Evolutionary conservation across 345 rosid species (phyloP), one percentile per base, ranked within the genome.

Genomic region (Dipteronia dyeriana): DNA sequence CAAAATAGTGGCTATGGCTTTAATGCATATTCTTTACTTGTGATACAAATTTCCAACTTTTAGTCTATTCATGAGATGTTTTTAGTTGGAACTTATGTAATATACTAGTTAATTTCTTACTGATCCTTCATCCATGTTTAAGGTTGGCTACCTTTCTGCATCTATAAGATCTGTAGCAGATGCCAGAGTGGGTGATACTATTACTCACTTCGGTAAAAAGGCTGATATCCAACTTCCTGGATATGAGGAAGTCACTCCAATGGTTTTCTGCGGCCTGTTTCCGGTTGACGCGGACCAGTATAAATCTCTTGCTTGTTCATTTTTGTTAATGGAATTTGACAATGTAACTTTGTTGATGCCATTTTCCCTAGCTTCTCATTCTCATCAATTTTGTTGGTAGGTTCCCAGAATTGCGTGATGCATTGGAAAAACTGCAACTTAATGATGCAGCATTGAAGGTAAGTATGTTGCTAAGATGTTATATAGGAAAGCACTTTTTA

Each of bases 211-310:
- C 73, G 31, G 78, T 77, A 91, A 94, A 87, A 92, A 72, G 83
- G 99, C 99, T 54, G 90, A 92, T 70, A 86, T 82, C 53, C 88
- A 92, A 17, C 83, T 95, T 71, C 95, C 99, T 70, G 99, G 99
- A 83, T 95, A 95, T 53, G 93, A 88, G 83, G 97, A 95, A 90
- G 99, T 94, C 80, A 95, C 99, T 25, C 98, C 99, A 57, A 95
- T 92, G 97, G 99, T 95, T 85, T 95, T 95, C 78, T 93, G 99
- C 76, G 99, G 99, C 86, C 87, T 95, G 67, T 95, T 95, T 79
- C 99, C 99, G 67, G 95, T 95, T 82, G 99, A 95, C 79, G 98
- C 99, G 47, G 98, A 95, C 90, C 99, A 92, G 99, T 95, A 91
- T 74, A 83, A 74, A 73, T 39, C 65, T 86, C 57, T 79, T 67